These are phyloP conservation scores for Verticillium klebahnii DNA, from an alignment of 2,329 filamentous ascomycete genomes.

Conservation along the genomic window DNA sequence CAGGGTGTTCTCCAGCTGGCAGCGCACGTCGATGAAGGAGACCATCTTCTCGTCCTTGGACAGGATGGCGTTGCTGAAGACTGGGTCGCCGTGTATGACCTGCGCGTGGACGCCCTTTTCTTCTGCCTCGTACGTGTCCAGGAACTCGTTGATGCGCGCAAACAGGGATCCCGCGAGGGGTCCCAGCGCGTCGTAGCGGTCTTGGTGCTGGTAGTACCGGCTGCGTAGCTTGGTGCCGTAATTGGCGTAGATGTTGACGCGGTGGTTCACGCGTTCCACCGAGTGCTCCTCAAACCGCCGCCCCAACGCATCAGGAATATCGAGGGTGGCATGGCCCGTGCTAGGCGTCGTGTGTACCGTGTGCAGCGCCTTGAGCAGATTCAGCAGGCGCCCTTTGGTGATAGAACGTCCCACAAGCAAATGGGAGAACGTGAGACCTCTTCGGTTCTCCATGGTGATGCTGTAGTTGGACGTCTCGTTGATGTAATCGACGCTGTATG, in stretches of 20 bases:
- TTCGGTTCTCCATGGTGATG: conserved; percentile 22
- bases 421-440: conserved; percentile 22
- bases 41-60: conserved; percentile 19
- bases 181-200: conserved; percentile 12
- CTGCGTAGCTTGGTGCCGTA: conserved; percentile 18
- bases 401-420: conserved; percentile 24
- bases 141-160: conserved; percentile 9
- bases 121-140: conserved; percentile 23
- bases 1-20: conserved; percentile 19
- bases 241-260: conserved; percentile 21
- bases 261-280: conserved; percentile 12
- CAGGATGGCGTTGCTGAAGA: conserved; percentile 24
- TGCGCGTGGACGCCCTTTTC: conserved; percentile 18
- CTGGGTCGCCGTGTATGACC: conserved; percentile 23
- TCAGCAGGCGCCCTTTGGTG: conserved; percentile 20
- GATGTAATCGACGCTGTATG: conserved; percentile 21
- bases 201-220: conserved; percentile 15
- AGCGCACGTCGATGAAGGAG: conserved; percentile 23
- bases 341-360: conserved; percentile 16
- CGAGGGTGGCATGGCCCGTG: conserved; percentile 13
- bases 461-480: conserved; percentile 19
- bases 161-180: conserved; percentile 17
- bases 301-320: conserved; percentile 16
- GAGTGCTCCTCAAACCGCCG: conserved; percentile 17
- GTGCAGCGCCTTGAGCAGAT: conserved; percentile 18